Percentiles rank a stretch among this genome's conserved stretches.
Conservation (phyloP, 805 yeast species). For the Yarrowia deformans region DNA sequence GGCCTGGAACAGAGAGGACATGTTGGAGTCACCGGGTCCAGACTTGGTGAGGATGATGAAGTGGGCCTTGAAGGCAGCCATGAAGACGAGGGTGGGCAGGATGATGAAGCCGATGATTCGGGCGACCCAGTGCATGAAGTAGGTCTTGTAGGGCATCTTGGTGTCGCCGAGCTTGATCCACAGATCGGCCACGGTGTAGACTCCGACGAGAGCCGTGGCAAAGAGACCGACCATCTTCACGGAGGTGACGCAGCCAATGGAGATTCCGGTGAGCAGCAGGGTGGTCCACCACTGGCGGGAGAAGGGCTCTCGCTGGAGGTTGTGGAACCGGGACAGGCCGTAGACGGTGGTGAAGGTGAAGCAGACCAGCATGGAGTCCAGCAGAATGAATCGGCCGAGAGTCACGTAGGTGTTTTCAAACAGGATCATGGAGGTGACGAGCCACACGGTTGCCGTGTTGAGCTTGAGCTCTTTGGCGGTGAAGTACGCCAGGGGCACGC, state of each 20-base stretch:
- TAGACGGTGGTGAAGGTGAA: constrained; percentile 86
- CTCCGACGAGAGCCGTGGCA: constrained; percentile 85
- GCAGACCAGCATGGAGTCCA: constrained; percentile 89
- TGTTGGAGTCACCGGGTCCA: constrained; percentile 93
- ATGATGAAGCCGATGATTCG: constrained; percentile 71
- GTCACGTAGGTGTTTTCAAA: constrained; percentile 85
- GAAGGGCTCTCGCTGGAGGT: constrained; percentile 65
- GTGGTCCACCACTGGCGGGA: constrained; percentile 92
- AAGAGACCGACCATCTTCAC: constrained; percentile 98
- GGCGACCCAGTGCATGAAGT: constrained; percentile 69
- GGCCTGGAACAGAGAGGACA: constrained; percentile 89
- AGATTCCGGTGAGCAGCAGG: constrained; percentile 82
- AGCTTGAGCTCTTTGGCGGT: constrained; percentile 81
- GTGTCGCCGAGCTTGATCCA: constrained; percentile 82
- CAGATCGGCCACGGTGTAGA: constrained; percentile 84
- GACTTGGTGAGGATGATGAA: constrained; percentile 75
- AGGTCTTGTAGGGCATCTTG: constrained; percentile 48
- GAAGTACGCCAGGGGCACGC: constrained; percentile 86
- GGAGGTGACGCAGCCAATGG: constrained; percentile 88
- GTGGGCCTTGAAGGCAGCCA: constrained; percentile 79
- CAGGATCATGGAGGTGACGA: constrained; percentile 73
- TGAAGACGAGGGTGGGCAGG: constrained; percentile 73
- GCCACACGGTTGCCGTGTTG: constrained; percentile 73
- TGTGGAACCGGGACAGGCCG: constrained; percentile 75
- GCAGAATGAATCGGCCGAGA: constrained; percentile 84